Evolutionary conservation across 768 basidiomycete species (phyloP).

Genomic region (Boletus rubropictus): DNA sequence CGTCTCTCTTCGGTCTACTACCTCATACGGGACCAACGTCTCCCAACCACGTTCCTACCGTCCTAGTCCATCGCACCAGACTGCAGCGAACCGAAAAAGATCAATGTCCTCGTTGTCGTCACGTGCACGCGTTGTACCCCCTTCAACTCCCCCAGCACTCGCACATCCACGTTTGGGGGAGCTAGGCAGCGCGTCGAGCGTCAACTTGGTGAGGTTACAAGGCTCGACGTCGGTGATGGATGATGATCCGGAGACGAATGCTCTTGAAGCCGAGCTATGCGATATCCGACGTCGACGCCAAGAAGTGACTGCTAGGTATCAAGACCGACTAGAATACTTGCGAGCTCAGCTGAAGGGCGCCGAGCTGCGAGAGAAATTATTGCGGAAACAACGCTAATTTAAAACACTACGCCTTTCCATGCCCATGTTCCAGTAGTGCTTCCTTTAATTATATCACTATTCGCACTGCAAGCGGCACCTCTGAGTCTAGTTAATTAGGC

Average conservation of each 20-base stretch:
- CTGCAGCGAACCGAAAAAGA: slow-evolving; percentile 46
- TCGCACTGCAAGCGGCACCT: not conserved
- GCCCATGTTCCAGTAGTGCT: slow-evolving; percentile 12
- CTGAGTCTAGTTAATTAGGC: not conserved
- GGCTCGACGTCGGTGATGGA: slow-evolving; percentile 20
- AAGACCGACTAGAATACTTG: slow-evolving; percentile 71
- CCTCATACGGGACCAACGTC: slow-evolving; percentile 44
- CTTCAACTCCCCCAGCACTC: slow-evolving; percentile 28
- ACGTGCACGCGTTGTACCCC: slow-evolving; percentile 35
- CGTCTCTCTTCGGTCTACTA: slow-evolving; percentile 48
- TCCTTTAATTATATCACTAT: slow-evolving; percentile 11
- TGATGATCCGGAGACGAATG: slow-evolving; percentile 34
- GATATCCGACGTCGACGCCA: slow-evolving; percentile 65
- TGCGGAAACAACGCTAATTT: slow-evolving; percentile 39
- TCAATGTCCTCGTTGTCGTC: slow-evolving; percentile 60
- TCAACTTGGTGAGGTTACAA: slow-evolving; percentile 47
- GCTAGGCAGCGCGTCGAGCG: slow-evolving; percentile 37
- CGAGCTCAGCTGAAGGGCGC: slow-evolving; percentile 79
- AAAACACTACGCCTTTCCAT: slow-evolving; percentile 3
- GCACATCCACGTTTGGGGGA: slow-evolving; percentile 28
- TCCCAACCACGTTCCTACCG: slow-evolving; percentile 45
- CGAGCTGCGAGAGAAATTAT: slow-evolving; percentile 74
- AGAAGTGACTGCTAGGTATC: slow-evolving; percentile 69
- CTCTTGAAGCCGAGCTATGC: slow-evolving; percentile 53
- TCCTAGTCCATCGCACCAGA: slow-evolving; percentile 34